Evolutionary conservation across 805 yeast genomes (phyloP), one percentile per base, ranked within the genome.

Genomic region (Yarrowia hollandica): DNA sequence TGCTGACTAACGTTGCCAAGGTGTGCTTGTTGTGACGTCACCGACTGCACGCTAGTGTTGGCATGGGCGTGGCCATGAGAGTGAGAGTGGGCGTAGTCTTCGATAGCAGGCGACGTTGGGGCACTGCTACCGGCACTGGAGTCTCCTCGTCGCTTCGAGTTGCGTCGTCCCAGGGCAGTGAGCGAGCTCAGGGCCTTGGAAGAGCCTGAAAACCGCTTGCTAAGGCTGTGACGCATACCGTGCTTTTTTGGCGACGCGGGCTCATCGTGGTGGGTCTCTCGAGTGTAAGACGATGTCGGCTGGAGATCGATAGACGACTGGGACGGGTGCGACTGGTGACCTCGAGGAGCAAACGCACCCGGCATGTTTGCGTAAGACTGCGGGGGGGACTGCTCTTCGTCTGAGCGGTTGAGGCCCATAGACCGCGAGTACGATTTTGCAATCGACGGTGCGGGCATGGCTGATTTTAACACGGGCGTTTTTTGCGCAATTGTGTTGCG

Each of bases 341-440:
- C 38, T 14, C 21, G 39, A 6, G 35, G 26, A 21, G 54, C 54
- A 31, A 48, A 48, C 16, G 55, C 55, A 6, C 55, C 55, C 15
- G 55, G 55, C 55, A 48, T 48, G 55, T 48, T 48, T 22, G 55
- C 55, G 39, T 48, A 28, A 9, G 52, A 19, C 52, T 44, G 52
- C 52, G 23, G 25, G 16, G 52, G 35, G n/a, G 55, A 21, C 30
- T 48, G 55, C 55, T 48, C 55, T 28, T 48, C 55, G 55, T 48
- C 55, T 9, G 35, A 28, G 55, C 55, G 55, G 30, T 31, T 31
- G 30, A 48, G 55, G 21, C 55, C 55, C 55, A 48, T 48, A n/a
- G 55, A 48, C 55, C 55, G 55, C 39, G 55, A 48, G 39, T 48
- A 48, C 55, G 55, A 48, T 22, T 48, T 48, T 21, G 55, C 55